Percentiles rank a stretch among this genome's conserved stretches.
Conservation (phyloP, 2,329 filamentous ascomycete species). For the Diaporthe longicolla region DNA sequence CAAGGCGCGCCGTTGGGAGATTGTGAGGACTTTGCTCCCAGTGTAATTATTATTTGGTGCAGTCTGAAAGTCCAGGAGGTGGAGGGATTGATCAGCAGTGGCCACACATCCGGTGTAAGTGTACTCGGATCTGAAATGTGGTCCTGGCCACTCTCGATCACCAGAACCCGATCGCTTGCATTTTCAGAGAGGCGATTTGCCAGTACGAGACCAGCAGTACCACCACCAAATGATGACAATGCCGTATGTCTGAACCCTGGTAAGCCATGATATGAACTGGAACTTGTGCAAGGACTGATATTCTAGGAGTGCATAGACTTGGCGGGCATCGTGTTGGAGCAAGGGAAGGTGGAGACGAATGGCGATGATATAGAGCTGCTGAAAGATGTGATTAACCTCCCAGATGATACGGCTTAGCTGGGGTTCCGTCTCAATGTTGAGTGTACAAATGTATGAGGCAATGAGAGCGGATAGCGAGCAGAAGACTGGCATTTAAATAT, state of each 20-base stretch:
- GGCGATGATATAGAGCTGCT: background rate
- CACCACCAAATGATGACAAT: slow-evolving; percentile 30
- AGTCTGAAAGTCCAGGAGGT: slow-evolving; percentile 28
- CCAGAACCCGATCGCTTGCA: background rate
- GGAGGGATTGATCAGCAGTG: slow-evolving; percentile 10
- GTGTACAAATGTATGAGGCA: too few species aligned
- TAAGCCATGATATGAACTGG: background rate
- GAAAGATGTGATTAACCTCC: background rate
- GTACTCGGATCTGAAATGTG: slow-evolving; percentile 16
- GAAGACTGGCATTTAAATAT: too few species aligned
- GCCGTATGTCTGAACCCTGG: slow-evolving; percentile 2
- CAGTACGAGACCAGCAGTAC: slow-evolving; percentile 34
- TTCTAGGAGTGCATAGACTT: background rate
- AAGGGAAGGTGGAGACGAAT: background rate
- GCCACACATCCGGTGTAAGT: slow-evolving; percentile 22
- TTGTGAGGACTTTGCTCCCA: background rate
- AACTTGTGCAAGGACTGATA: background rate
- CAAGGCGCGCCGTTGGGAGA: slow-evolving; percentile 39
- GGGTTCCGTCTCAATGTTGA: too few species aligned
- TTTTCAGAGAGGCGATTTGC: slow-evolving; percentile 33
- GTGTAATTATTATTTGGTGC: slow-evolving; percentile 17
- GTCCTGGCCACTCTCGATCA: slow-evolving; percentile 33
- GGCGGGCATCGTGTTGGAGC: background rate
- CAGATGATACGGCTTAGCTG: too few species aligned
- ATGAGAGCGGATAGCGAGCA: too few species aligned